These are phyloP conservation scores for Akanthomyces uredinophilus DNA, from an alignment of 2,329 filamentous ascomycete species.

Conservation along the genomic window DNA sequence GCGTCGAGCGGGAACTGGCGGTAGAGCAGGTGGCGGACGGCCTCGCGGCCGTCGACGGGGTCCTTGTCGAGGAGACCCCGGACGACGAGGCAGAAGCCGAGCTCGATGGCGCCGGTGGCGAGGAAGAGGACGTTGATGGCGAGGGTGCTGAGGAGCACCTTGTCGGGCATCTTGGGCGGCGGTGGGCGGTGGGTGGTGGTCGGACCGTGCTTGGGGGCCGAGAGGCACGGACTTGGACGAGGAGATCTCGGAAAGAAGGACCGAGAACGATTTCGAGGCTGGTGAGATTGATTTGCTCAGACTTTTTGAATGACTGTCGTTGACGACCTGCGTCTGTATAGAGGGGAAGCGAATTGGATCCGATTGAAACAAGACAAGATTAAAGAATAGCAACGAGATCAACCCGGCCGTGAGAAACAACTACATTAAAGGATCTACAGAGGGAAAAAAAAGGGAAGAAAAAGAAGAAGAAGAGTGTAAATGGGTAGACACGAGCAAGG, in stretches of 20 bases:
- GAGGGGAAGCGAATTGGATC: background rate
- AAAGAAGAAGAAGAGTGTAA: constrained; percentile 17
- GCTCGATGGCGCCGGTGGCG: constrained; percentile 47
- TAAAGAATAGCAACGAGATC: background rate
- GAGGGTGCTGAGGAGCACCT: constrained; percentile 46
- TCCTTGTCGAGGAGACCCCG: constrained; percentile 36
- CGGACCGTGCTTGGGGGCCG: no score
- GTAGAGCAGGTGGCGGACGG: constrained; percentile 48
- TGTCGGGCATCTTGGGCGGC: constrained; percentile 45
- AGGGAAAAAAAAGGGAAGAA: background rate
- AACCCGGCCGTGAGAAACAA: background rate
- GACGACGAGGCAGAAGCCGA: constrained; percentile 52
- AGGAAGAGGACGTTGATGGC: constrained; percentile 47
- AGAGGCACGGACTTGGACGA: background rate
- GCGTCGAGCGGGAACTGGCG: constrained; percentile 54
- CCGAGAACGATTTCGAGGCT: no score
- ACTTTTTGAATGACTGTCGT: no score
- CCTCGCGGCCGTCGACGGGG: constrained; percentile 38
- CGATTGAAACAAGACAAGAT: background rate
- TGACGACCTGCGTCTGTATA: no score
- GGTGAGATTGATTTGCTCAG: no score
- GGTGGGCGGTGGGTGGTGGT: background rate
- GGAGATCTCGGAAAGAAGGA: background rate
- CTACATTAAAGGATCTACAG: background rate
- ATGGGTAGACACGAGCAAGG: background rate